Evolutionary conservation across 495 filamentous ascomycete species (phyloP).

Genomic region (Aspergillus bertholletiae): DNA sequence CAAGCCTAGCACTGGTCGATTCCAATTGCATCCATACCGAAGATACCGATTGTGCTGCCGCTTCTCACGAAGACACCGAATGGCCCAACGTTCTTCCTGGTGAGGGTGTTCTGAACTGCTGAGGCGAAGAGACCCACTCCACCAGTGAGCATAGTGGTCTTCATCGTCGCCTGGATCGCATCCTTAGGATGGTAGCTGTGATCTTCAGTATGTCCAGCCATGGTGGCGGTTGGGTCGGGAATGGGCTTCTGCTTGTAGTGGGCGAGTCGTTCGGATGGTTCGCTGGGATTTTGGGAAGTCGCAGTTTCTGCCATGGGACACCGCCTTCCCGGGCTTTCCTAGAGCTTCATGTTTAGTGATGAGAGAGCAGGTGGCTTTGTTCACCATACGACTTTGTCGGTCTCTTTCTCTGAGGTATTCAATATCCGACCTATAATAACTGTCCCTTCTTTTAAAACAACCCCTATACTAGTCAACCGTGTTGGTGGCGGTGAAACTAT

Average conservation of each 20-base stretch:
- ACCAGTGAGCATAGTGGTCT: constrained; percentile 61
- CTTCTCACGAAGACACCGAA: constrained; percentile 72
- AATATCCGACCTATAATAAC: constrained; percentile 9
- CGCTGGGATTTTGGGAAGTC: constrained; percentile 28
- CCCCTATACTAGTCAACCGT: neutral
- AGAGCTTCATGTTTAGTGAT: constrained; percentile 12
- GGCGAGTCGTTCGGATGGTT: constrained; percentile 18
- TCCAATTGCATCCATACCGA: constrained; percentile 47
- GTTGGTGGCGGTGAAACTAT: constrained; percentile 3
- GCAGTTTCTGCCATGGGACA: constrained; percentile 28
- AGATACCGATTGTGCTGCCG: constrained; percentile 61
- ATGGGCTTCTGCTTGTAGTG: constrained; percentile 19
- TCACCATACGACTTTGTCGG: neutral
- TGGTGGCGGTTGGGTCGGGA: constrained; percentile 30
- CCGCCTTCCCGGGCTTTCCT: constrained; percentile 22
- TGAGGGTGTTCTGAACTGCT: constrained; percentile 80
- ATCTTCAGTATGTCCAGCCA: constrained; percentile 47
- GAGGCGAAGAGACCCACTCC: constrained; percentile 66
- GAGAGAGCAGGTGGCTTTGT: neutral
- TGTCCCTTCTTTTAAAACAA: neutral
- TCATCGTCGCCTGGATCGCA: constrained; percentile 64
- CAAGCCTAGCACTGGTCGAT: neutral
- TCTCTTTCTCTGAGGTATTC: neutral
- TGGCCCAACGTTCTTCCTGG: constrained; percentile 71
- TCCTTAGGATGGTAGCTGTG: constrained; percentile 72